Conservation (phyloP, 2,329 filamentous ascomycete genomes). For the Canariomyces notabilis region DNA sequence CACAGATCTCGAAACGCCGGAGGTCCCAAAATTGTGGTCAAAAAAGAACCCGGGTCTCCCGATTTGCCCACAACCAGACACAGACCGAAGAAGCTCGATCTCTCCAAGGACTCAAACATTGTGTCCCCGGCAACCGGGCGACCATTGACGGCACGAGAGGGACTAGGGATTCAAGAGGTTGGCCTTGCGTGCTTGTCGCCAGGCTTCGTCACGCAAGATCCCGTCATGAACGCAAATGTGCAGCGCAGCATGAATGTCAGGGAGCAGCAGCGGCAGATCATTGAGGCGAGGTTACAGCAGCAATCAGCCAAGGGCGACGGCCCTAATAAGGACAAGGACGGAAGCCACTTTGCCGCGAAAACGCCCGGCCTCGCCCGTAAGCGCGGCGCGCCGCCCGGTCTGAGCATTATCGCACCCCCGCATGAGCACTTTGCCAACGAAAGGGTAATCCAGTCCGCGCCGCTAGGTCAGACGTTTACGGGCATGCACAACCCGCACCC, state of each 20-base stretch:
- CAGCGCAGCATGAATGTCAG: slow-evolving; percentile 90
- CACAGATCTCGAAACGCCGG: slow-evolving; percentile 48
- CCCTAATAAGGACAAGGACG: slow-evolving; percentile 51
- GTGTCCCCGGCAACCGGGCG: slow-evolving; percentile 54
- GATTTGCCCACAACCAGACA: slow-evolving; percentile 69
- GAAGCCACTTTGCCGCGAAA: slow-evolving; percentile 54
- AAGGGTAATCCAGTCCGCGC: slow-evolving; percentile 93
- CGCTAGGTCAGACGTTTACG: slow-evolving; percentile 90
- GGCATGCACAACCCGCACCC: slow-evolving; percentile 77
- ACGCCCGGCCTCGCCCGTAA: slow-evolving; percentile 69
- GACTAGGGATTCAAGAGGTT: slow-evolving; percentile 81
- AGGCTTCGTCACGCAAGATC: slow-evolving; percentile 92
- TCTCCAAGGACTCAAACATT: slow-evolving; percentile 57
- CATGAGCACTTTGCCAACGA: slow-evolving; percentile 90
- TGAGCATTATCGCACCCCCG: slow-evolving; percentile 92
- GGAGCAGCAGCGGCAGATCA: slow-evolving; percentile 91
- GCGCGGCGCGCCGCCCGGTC: slow-evolving; percentile 77
- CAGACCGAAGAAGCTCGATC: slow-evolving; percentile 70
- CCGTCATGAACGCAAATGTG: slow-evolving; percentile 91
- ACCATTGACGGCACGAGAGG: slow-evolving; percentile 73
- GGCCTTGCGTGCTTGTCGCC: slow-evolving; percentile 92
- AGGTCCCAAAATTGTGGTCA: slow-evolving; percentile 78
- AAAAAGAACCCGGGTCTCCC: slow-evolving; percentile 91
- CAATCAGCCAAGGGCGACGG: slow-evolving; percentile 75
- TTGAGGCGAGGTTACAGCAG: slow-evolving; percentile 85